These are phyloP conservation scores for Excoecaria agallocha DNA, from an alignment of 345 rosid species.

Conservation along the genomic window DNA sequence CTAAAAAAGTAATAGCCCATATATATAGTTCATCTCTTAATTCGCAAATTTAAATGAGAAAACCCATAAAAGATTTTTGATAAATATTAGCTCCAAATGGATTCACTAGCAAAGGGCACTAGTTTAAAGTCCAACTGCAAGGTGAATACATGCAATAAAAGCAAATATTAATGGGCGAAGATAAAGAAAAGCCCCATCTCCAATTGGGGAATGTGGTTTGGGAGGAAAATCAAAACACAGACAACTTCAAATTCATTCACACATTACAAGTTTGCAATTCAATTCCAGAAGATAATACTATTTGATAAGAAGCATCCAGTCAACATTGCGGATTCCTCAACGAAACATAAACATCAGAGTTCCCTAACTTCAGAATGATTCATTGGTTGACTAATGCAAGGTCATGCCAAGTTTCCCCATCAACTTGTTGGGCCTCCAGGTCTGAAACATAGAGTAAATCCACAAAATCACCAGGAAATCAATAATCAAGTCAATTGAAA, in stretches of 20 bases:
- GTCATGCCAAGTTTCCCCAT: slow-evolving; percentile 77
- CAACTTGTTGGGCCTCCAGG: slow-evolving; percentile 64
- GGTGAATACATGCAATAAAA: not conserved
- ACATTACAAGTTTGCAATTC: not conserved
- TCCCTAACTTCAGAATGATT: slow-evolving; percentile 5
- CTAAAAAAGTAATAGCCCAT: too few relatives aligned
- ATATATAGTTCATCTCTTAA: too few relatives aligned
- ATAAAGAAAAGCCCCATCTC: not conserved
- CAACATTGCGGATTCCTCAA: not conserved
- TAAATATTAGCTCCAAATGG: too few relatives aligned
- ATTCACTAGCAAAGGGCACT: not conserved
- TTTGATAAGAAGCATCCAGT: not conserved
- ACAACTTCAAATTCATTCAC: not conserved
- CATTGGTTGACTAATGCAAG: slow-evolving; percentile 67
- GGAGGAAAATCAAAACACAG: too few relatives aligned
- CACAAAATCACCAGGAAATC: not conserved
- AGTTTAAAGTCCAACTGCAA: not conserved
- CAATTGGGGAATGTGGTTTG: not conserved
- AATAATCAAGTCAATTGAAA: not conserved
- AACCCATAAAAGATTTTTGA: too few relatives aligned
- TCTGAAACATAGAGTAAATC: slow-evolving; percentile 39
- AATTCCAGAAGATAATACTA: not conserved
- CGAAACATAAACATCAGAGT: not conserved
- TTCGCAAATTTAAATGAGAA: too few relatives aligned
- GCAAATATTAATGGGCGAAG: not conserved